Conservation (phyloP, 1,139 yeast genomes). For the Pichia sp. region DNA sequence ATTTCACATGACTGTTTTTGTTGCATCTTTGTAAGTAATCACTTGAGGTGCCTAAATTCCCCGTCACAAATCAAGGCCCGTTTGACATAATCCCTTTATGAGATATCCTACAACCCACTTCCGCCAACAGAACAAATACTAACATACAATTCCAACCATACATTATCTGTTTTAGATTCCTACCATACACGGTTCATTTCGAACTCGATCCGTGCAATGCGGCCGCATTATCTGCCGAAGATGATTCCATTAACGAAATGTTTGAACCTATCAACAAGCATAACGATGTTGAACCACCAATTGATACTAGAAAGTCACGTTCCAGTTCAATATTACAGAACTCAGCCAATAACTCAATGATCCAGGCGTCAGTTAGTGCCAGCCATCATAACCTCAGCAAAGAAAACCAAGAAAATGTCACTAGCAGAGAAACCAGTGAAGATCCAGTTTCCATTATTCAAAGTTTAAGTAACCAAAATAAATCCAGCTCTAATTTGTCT, state of each 20-base stretch:
- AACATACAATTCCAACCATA: background rate
- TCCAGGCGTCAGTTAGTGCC: too few species aligned
- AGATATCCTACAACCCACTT: too few species aligned
- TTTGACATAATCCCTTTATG: too few species aligned
- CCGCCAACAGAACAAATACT: background rate
- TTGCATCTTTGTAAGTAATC: constrained; percentile 52
- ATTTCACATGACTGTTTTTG: constrained; percentile 40
- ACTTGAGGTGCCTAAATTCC: too few species aligned
- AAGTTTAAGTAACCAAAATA: constrained; percentile 12
- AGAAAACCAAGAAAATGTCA: too few species aligned
- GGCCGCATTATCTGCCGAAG: constrained; percentile 9
- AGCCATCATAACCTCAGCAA: too few species aligned
- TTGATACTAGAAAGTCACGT: too few species aligned
- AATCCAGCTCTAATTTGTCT: constrained; percentile 8
- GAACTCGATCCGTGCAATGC: constrained; percentile 33
- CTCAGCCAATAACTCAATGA: too few species aligned
- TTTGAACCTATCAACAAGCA: constrained; percentile 16
- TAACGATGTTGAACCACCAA: too few species aligned
- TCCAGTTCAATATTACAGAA: too few species aligned
- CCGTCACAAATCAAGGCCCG: too few species aligned
- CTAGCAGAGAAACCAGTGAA: too few species aligned
- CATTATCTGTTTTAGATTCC: constrained; percentile 33
- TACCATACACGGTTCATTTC: constrained; percentile 68
- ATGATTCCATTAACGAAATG: constrained; percentile 16
- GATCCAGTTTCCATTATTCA: constrained; percentile 16